Conservation (phyloP, 768 basidiomycete species). For the Boletellus ananiceps region DNA sequence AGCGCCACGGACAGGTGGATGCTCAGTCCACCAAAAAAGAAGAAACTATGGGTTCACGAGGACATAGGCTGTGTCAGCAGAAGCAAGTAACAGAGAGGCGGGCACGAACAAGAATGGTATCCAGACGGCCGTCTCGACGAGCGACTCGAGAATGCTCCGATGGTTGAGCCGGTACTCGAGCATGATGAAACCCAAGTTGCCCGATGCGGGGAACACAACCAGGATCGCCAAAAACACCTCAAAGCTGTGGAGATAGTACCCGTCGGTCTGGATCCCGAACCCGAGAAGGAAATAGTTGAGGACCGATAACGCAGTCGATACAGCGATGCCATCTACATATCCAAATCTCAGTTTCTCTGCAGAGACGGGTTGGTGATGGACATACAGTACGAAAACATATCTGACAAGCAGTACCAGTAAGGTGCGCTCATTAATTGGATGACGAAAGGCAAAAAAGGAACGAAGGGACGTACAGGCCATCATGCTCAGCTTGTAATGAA, state of each 20-base stretch:
- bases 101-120: conserved; percentile 34
- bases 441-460: neutral
- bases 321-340: conserved; percentile 53
- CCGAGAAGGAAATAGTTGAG: conserved; percentile 75
- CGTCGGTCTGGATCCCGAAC: conserved; percentile 66
- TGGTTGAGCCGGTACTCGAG: conserved; percentile 68
- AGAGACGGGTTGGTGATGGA: neutral
- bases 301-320: conserved; percentile 53
- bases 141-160: conserved; percentile 10
- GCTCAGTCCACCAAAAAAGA: conserved; percentile 54
- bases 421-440: conserved; percentile 5
- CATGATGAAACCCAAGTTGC: conserved; percentile 65
- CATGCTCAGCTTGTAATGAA: conserved; percentile 76
- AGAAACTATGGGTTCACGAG: conserved; percentile 28
- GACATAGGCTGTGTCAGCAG: too few species aligned
- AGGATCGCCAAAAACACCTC: conserved; percentile 75
- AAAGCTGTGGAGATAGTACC: conserved; percentile 73
- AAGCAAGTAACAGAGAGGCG: too few species aligned
- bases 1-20: conserved; percentile 51
- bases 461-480: conserved; percentile 40
- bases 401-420: conserved; percentile 10
- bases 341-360: too few species aligned
- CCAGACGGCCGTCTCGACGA: conserved; percentile 24
- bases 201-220: conserved; percentile 69
- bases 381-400: conserved; percentile 53